Conservation (phyloP, 2,329 filamentous ascomycete genomes). For the Proliferodiscus dingleyae region DNA sequence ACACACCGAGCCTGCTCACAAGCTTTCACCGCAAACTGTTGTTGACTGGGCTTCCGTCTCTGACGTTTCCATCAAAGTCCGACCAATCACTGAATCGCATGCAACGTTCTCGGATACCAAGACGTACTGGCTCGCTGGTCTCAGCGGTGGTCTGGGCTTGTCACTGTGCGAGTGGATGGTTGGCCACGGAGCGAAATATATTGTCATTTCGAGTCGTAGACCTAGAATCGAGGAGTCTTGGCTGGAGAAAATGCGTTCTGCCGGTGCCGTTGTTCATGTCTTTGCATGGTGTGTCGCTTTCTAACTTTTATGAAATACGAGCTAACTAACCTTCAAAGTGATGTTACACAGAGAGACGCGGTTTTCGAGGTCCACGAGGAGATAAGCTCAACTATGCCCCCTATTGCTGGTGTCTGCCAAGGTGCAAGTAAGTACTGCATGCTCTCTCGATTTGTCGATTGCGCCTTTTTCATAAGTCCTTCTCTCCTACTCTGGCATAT, state of each 20-base stretch:
- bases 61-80: background rate
- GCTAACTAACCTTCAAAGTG: too few relatives aligned
- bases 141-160: constrained; percentile 28
- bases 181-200: constrained; percentile 31
- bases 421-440: too few relatives aligned
- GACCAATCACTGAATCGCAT: background rate
- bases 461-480: too few relatives aligned
- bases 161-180: constrained; percentile 39
- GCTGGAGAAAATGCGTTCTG: constrained; percentile 9
- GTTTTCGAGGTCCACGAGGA: constrained; percentile 54
- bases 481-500: too few relatives aligned
- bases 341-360: too few relatives aligned
- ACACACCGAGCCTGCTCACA: too few relatives aligned
- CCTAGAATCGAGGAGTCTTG: constrained; percentile 32
- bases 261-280: background rate
- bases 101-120: constrained; percentile 18
- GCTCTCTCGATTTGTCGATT: too few relatives aligned
- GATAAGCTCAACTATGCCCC: constrained; percentile 48
- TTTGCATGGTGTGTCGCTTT: constrained; percentile 22
- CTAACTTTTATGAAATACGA: constrained; percentile 25
- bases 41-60: background rate
- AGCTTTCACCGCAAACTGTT: too few relatives aligned
- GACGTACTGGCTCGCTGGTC: constrained; percentile 30
- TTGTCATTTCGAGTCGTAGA: constrained; percentile 37
- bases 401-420: constrained; percentile 33